phyloP scores from a whole-genome alignment of 805 yeast genomes.

The Starmerella floris region DNA sequence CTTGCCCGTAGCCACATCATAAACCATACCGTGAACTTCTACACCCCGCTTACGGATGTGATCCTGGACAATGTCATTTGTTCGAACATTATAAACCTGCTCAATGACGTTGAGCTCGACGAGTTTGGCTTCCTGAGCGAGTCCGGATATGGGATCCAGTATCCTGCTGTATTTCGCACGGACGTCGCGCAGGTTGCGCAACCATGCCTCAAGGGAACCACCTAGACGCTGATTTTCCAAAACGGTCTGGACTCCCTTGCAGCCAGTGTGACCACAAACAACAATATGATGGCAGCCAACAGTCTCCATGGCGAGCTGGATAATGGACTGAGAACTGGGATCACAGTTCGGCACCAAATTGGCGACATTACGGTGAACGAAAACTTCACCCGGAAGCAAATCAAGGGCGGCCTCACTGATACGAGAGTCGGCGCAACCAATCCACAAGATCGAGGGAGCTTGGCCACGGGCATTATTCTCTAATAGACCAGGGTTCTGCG shows the following conservation, averaged over 20 bases:
- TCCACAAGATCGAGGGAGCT: conserved; percentile 85
- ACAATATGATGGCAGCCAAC: conserved; percentile 68
- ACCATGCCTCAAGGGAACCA: conserved; percentile 60
- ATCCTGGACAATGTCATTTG: conserved; percentile 51
- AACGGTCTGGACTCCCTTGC: conserved; percentile 85
- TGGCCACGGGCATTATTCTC: conserved; percentile 67
- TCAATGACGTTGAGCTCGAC: conserved; percentile 63
- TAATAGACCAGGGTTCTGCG: conserved; percentile 44
- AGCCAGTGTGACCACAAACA: conserved; percentile 88
- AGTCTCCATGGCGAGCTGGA: conserved; percentile 79
- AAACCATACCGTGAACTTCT: conserved; percentile 70
- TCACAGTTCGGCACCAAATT: conserved; percentile 60
- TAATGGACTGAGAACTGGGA: conserved; percentile 57
- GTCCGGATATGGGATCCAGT: conserved; percentile 38
- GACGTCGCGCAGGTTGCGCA: conserved; percentile 50
- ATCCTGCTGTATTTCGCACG: conserved; percentile 44
- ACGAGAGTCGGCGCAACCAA: conserved; percentile 88
- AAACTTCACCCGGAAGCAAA: conserved; percentile 82
- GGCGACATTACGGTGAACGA: conserved; percentile 79
- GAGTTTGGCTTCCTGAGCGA: conserved; percentile 44
- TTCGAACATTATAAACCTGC: conserved; percentile 52
- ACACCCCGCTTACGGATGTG: conserved; percentile 52
- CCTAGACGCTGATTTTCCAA: conserved; percentile 52
- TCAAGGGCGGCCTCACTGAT: conserved; percentile 66
- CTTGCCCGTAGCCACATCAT: conserved; percentile 68